Evolutionary conservation across 2,329 filamentous ascomycete genomes (phyloP).

Genomic region (Trichothecium sympodiale): DNA sequence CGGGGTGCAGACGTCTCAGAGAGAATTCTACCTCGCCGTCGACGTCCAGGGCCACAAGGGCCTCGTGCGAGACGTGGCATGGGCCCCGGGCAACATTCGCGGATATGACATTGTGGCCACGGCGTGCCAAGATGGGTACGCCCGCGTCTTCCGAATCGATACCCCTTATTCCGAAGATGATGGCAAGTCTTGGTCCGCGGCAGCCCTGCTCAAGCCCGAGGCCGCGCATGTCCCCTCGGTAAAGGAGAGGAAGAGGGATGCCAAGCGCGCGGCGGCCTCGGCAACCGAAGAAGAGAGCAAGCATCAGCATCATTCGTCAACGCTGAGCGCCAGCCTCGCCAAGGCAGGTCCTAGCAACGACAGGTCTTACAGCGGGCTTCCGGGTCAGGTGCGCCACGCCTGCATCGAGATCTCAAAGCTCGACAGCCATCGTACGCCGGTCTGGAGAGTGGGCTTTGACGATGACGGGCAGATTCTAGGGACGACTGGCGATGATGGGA

Average conservation of each 20-base stretch:
- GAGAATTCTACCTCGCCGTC: slow-evolving; percentile 76
- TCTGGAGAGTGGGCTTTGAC: slow-evolving; percentile 67
- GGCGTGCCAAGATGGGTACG: slow-evolving; percentile 81
- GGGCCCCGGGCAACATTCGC: slow-evolving; percentile 83
- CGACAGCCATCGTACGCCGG: slow-evolving; percentile 55
- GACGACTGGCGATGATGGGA: slow-evolving; percentile 67
- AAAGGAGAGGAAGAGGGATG: slow-evolving; percentile 11
- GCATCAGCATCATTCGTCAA: slow-evolving; percentile 27
- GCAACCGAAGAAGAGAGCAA: not conserved
- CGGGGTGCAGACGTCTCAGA: slow-evolving; percentile 44
- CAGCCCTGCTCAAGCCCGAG: slow-evolving; percentile 29
- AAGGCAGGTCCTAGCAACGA: slow-evolving; percentile 34
- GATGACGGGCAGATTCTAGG: slow-evolving; percentile 61
- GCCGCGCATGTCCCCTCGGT: too few relatives aligned
- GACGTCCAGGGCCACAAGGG: slow-evolving; percentile 64
- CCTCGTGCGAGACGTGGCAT: slow-evolving; percentile 78
- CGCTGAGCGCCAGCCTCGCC: slow-evolving; percentile 41
- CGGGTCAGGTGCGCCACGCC: slow-evolving; percentile 55
- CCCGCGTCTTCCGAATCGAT: slow-evolving; percentile 77
- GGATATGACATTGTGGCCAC: slow-evolving; percentile 87
- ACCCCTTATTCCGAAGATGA: slow-evolving; percentile 39
- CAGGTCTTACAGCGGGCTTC: slow-evolving; percentile 42
- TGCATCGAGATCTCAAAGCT: slow-evolving; percentile 55
- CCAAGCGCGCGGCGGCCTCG: slow-evolving; percentile 8
- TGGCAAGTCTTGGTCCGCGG: slow-evolving; percentile 37